Evolutionary conservation across 106 monocot genomes (phyloP), one percentile per base, ranked within the genome.

Genomic region (Chionographis japonica): DNA sequence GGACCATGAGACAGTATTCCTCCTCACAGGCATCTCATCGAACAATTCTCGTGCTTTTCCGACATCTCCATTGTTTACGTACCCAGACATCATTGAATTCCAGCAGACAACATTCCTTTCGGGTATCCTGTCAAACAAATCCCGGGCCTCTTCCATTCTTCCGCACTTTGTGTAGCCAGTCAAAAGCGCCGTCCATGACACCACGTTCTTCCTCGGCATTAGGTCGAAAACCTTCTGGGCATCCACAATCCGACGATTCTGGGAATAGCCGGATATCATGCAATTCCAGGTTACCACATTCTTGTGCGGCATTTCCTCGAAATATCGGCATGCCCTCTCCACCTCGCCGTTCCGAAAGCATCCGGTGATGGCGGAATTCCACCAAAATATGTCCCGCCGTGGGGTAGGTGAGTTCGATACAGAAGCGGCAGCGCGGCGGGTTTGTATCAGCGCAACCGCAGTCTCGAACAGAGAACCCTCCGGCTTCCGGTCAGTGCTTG

Each of bases 231-330:
- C 12, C 46, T 14, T 51, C 60, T 59, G 84, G 0, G 90, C 86
- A 2, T 79, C 70, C 0, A 37, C 42, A 1, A 87, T 43, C 65
- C 43, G 76, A 16, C 60, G 20, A 39, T 77, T 77, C 15, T 51
- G 66, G 50, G 65, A 46, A 55, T 84, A 81, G 13, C 84, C 86
- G 13, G 86, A 71, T 17, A 91, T 71, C 86, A 87, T 91, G 60
- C 84, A 91, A 41, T 91, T 91, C 86, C 81, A 91, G 4, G 81
- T 79, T 12, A 86, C 78, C 20, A 74, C 50, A 71, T 91, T 87
- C 62, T 57, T 78, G 63, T 68, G 54, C 3, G 86, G 86, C 90
- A 91, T 91, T 69, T 67, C 62, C 0, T 84, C 74, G 65, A 87
- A 91, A 20, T 70, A 37, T 12, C 61, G 51, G 60, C 76, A 63